Base-by-base conservation (phyloP, 306 rosid species). In the Cyclanthera cordifolia region DNA sequence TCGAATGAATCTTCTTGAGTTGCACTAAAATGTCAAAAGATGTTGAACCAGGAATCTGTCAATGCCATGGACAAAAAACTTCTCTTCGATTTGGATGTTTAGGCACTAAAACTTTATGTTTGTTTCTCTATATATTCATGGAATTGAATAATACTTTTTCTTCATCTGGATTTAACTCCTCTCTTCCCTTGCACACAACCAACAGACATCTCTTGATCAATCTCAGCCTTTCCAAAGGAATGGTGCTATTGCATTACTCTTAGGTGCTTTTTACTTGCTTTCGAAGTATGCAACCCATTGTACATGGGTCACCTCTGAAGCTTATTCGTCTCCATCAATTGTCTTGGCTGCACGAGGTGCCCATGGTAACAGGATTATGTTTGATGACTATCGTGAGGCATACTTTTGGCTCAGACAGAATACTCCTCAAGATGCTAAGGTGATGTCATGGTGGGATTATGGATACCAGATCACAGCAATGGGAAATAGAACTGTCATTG, bases 391-490 rank as follows among this genome's bases (percentile, higher is more conserved):
- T 67, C 97, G 99, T 72, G 99, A 94, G 76, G 99, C 99, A 23
- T 94, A 94, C 89, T 94, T 82, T 84, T 94, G 99, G 99, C 99
- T 94, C 58, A 90, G 92, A 49, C 97, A 94, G 73, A 94, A 94
- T 79, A 94, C 99, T 72, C 96, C 99, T 69, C 75, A 73, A 2
- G 99, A 94, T 81, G 97, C 99, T 68, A 94, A 94, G 81, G 91
- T 94, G 79, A 94, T 94, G 99, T 94, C 99, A 54, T 94, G 99
- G 99, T 94, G 99, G 99, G 99, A 94, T 82, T 94, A 94, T 73
- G 97, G 99, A 49, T 94, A 94, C 75, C 99, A 94, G 78, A 94
- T 94, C 79, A 90, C 97, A 23, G 96, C 99, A 37, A 94, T 94
- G 99, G 99, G 99, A 79, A 94, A 94, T 85, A 83, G 99, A 81